Percentiles rank a stretch among this genome's conserved stretches.
Evolutionary conservation across 805 yeast species (phyloP).

Genomic region (Saturnispora hagleri): DNA sequence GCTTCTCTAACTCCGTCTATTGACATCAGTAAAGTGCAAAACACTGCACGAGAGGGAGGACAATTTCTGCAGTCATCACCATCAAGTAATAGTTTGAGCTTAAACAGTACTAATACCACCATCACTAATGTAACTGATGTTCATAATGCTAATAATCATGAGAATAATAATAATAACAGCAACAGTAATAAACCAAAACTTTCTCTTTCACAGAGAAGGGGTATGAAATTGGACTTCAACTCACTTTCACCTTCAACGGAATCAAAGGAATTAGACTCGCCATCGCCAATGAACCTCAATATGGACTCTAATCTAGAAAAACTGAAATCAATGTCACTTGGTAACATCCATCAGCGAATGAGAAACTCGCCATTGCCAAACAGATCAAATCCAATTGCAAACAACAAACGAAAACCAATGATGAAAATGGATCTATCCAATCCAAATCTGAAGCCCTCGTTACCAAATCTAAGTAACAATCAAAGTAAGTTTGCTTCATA

Average conservation of each 20-base stretch:
- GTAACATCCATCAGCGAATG: conserved; percentile 11
- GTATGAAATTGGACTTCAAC: conserved; percentile 39
- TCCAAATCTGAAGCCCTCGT: neutral
- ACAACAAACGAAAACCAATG: conserved; percentile 9
- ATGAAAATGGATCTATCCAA: conserved; percentile 10
- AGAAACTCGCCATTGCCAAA: conserved; percentile 21
- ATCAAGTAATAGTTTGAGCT: neutral
- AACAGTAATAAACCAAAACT: conserved; percentile 26
- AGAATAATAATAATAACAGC: neutral
- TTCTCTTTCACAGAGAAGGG: conserved; percentile 45
- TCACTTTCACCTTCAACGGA: conserved; percentile 6
- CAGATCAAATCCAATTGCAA: conserved; percentile 11
- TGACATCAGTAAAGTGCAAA: neutral
- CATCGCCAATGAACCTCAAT: neutral
- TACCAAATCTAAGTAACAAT: neutral
- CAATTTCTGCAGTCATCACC: neutral
- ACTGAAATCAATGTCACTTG: conserved; percentile 1
- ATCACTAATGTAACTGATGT: neutral
- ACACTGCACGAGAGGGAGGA: neutral
- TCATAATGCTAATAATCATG: neutral
- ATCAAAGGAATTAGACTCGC: neutral
- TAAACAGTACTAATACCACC: neutral
- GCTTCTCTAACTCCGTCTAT: neutral
- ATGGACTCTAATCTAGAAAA: neutral
- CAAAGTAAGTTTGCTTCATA: conserved; percentile 64